phyloP scores from a whole-genome alignment of 2,329 filamentous ascomycete species.

The Hymenoscyphus fructigenus region DNA sequence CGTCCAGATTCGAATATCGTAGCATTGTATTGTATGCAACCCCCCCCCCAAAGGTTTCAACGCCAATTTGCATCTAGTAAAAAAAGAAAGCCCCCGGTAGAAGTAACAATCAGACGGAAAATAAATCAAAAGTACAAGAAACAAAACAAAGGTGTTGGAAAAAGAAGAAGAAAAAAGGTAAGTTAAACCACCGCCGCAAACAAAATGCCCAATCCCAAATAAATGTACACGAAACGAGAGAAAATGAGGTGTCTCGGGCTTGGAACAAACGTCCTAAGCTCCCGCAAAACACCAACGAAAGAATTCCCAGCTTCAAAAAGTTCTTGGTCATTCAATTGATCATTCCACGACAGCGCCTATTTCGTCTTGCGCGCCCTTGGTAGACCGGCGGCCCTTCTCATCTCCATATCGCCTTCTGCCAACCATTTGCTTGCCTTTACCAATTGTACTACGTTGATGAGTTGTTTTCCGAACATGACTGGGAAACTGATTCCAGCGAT shows the following conservation, averaged over 20 bases:
- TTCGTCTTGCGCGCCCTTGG: slow-evolving; percentile 46
- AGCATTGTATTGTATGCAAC: not conserved
- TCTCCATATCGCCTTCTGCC: slow-evolving; percentile 81
- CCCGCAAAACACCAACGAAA: not conserved
- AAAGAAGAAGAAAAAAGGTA: not conserved
- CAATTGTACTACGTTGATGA: slow-evolving; percentile 91
- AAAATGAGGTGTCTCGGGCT: not conserved
- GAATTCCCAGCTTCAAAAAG: not conserved
- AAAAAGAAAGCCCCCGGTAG: not conserved
- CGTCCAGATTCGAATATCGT: slow-evolving; percentile 8
- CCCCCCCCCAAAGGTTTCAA: not conserved
- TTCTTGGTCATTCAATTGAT: not conserved
- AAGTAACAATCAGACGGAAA: not conserved
- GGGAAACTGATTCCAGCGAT: slow-evolving; percentile 78
- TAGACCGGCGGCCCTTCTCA: slow-evolving; percentile 56
- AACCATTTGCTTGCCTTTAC: slow-evolving; percentile 91
- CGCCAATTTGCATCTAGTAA: not conserved
- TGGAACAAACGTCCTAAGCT: slow-evolving; percentile 11
- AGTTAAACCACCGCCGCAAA: too few relatives aligned
- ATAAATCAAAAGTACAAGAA: not conserved
- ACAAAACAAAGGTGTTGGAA: not conserved
- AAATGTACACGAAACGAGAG: slow-evolving; percentile 11
- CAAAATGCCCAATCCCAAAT: slow-evolving; percentile 6
- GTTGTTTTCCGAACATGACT: slow-evolving; percentile 88
- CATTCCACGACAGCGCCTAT: slow-evolving; percentile 9